These are phyloP conservation scores for Blastobotrys elegans DNA, from an alignment of 1,139 yeast species.

Conservation along the genomic window DNA sequence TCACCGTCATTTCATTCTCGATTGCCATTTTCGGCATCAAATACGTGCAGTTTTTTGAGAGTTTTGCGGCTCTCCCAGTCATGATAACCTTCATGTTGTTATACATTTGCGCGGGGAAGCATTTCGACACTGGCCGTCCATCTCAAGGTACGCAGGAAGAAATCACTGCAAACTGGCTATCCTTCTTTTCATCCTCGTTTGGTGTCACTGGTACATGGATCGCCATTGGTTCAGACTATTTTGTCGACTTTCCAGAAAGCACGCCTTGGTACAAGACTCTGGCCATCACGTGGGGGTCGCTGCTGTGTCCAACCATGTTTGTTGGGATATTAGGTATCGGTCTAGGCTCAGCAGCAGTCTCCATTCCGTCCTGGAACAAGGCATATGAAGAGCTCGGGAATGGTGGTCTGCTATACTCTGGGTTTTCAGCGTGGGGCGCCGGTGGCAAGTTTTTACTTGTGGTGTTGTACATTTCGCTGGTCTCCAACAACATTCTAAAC, in stretches of 20 bases:
- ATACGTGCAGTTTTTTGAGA: slow-evolving; percentile 63
- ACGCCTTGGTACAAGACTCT: slow-evolving; percentile 57
- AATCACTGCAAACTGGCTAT: slow-evolving; percentile 60
- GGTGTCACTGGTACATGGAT: slow-evolving; percentile 92
- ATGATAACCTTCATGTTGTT: slow-evolving; percentile 61
- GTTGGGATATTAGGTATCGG: slow-evolving; percentile 71
- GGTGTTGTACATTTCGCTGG: slow-evolving; percentile 63
- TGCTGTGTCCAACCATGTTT: slow-evolving; percentile 66
- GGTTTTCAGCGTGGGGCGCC: slow-evolving; percentile 71
- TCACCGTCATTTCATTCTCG: slow-evolving; percentile 55
- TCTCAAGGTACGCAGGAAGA: slow-evolving; percentile 42
- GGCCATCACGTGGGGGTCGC: slow-evolving; percentile 60
- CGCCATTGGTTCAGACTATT: slow-evolving; percentile 79
- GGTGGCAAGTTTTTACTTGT: slow-evolving; percentile 73
- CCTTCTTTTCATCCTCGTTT: slow-evolving; percentile 69
- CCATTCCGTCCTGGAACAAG: slow-evolving; percentile 51
- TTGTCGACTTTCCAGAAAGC: slow-evolving; percentile 72
- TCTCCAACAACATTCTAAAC: slow-evolving; percentile 76
- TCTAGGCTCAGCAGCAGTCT: slow-evolving; percentile 64
- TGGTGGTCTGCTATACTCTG: slow-evolving; percentile 70
- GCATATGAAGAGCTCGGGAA: slow-evolving; percentile 60
- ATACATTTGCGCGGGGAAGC: slow-evolving; percentile 60
- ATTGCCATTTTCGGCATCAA: slow-evolving; percentile 75
- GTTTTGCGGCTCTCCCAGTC: slow-evolving; percentile 65
- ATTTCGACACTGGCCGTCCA: slow-evolving; percentile 41